Percentiles rank a stretch among this genome's conserved stretches.
Conservation (phyloP, 352 stramenopile genomes). For the Albugo laibachii region DNA sequence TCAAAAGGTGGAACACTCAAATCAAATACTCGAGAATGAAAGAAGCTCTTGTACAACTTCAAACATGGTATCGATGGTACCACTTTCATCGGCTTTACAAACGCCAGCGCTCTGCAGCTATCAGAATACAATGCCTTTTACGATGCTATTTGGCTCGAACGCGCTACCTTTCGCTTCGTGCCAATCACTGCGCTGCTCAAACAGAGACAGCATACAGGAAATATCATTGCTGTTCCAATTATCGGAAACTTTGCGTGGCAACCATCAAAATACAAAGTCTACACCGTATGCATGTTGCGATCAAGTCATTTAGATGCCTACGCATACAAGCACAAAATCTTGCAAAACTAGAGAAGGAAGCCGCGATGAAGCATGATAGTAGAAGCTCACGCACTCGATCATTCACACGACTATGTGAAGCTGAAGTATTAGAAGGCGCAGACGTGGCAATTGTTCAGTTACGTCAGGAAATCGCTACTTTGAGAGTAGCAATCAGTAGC, state of each 20-base stretch:
- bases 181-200: slow-evolving; percentile 49
- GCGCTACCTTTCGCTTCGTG: slow-evolving; percentile 32
- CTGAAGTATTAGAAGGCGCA: slow-evolving; percentile 57
- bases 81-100: slow-evolving; percentile 30
- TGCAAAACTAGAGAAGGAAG: slow-evolving; percentile 92
- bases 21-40: slow-evolving; percentile 47
- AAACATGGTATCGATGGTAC: slow-evolving; percentile 55
- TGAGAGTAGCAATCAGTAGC: slow-evolving; percentile 67
- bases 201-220: slow-evolving; percentile 77
- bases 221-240: slow-evolving; percentile 31
- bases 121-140: slow-evolving; percentile 68
- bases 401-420: slow-evolving; percentile 57
- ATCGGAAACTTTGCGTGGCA: too few relatives aligned
- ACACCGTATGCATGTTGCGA: slow-evolving; percentile 60
- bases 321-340: slow-evolving; percentile 83
- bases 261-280: slow-evolving; percentile 64
- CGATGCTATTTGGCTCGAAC: slow-evolving; percentile 40
- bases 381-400: slow-evolving; percentile 33
- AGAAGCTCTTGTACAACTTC: slow-evolving; percentile 26
- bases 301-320: slow-evolving; percentile 47
- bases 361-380: slow-evolving; percentile 73
- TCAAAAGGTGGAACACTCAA: slow-evolving; percentile 59
- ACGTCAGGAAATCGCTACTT: slow-evolving; percentile 44
- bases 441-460: slow-evolving; percentile 76
- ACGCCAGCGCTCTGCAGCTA: slow-evolving; percentile 38